Evolutionary conservation across 225 moss, liverwort and hornwort species (phyloP).

Genomic region (Pseudoscleropodium purum): DNA sequence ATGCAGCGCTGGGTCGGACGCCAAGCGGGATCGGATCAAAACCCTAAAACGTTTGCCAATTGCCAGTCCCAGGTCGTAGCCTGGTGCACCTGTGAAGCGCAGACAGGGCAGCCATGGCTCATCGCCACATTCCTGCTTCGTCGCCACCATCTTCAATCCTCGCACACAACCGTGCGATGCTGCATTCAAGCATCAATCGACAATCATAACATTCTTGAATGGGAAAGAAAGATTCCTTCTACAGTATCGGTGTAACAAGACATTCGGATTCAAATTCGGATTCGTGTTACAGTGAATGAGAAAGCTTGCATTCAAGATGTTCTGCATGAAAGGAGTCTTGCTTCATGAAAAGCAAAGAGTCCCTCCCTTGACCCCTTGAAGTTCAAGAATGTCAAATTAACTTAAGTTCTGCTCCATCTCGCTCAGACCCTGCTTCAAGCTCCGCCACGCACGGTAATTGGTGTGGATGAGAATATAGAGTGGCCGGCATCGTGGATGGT

Average conservation of each 20-base stretch:
- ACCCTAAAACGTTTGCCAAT: conserved; percentile 35
- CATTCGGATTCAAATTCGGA: too few species aligned
- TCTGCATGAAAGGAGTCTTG: neutral
- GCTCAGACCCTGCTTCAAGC: neutral
- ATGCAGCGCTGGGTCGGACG: conserved; percentile 39
- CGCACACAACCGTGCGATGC: neutral
- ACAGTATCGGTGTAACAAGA: neutral
- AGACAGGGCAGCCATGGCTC: conserved; percentile 35
- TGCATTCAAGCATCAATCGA: neutral
- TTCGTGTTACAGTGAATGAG: neutral
- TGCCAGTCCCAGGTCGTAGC: conserved; percentile 43
- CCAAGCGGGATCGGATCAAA: conserved; percentile 53
- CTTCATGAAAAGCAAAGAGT: neutral
- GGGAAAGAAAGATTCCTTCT: neutral
- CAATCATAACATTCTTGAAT: neutral
- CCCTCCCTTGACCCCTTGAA: neutral
- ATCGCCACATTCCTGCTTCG: neutral
- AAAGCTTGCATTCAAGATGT: neutral
- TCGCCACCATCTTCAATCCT: neutral
- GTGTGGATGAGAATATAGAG: neutral
- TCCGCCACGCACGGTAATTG: neutral
- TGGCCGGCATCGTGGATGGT: neutral
- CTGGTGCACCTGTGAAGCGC: conserved; percentile 15
- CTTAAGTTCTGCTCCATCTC: neutral
- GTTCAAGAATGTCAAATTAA: neutral